phyloP scores from a whole-genome alignment of 257 asterid species.

The Nicotiana otophora region DNA sequence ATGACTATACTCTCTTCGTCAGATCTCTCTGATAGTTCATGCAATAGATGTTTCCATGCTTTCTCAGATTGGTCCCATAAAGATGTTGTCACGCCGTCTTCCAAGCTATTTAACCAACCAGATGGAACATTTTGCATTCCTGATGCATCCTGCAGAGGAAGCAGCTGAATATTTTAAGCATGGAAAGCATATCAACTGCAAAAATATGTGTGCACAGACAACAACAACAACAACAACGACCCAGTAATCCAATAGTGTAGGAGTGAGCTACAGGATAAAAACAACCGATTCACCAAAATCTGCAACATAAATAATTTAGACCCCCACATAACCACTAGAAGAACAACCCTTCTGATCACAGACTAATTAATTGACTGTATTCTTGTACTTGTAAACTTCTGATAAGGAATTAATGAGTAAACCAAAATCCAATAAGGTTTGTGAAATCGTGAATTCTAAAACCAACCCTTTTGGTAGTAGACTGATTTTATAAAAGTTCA shows the following conservation, averaged over 20 bases:
- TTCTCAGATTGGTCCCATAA: constrained; percentile 67
- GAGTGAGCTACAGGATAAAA: not conserved
- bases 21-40: constrained; percentile 39
- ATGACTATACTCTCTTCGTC: constrained; percentile 42
- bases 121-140: constrained; percentile 30
- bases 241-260: not conserved
- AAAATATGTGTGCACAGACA: not conserved
- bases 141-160: constrained; percentile 31
- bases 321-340: not conserved
- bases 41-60: constrained; percentile 60
- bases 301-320: not conserved
- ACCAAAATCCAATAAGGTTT: not conserved
- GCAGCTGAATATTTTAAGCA: not conserved
- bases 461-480: not conserved
- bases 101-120: constrained; percentile 52
- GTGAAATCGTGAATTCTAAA: not conserved
- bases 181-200: not conserved
- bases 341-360: not conserved
- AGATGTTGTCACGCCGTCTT: constrained; percentile 38
- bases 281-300: not conserved
- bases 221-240: too few species aligned
- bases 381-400: not conserved
- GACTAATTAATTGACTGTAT: not conserved
- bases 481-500: not conserved
- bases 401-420: not conserved